Conservation (phyloP, 192 early-diverging fungal genomes). For the Chytriomyces confervae region DNA sequence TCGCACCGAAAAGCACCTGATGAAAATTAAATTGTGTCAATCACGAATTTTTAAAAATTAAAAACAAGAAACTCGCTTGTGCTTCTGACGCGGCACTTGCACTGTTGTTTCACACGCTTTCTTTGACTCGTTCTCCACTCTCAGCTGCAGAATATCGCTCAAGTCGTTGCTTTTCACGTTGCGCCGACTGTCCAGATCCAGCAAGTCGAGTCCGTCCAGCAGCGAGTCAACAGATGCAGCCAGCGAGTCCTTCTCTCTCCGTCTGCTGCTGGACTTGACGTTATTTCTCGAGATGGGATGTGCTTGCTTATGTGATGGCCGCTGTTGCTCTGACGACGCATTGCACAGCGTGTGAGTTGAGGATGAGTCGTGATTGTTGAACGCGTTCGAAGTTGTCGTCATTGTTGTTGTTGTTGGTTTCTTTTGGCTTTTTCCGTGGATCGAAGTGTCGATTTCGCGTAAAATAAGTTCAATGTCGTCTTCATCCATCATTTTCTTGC, state of each 20-base stretch:
- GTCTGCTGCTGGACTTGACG: neutral
- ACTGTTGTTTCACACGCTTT: neutral
- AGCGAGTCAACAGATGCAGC: neutral
- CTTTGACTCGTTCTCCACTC: neutral
- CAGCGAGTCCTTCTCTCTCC: neutral
- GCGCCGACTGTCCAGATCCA: too few relatives aligned
- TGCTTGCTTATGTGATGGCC: neutral
- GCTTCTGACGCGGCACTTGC: neutral
- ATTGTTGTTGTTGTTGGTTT: neutral
- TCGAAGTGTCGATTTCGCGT: neutral
- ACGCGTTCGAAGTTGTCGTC: neutral
- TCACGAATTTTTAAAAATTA: too few relatives aligned
- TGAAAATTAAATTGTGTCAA: neutral
- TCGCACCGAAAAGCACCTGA: neutral
- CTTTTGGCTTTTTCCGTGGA: neutral
- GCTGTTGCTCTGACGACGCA: neutral
- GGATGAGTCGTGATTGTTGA: neutral
- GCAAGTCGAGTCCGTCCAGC: neutral
- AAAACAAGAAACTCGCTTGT: neutral
- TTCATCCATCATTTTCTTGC: neutral
- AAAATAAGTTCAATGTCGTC: neutral
- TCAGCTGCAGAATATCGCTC: too few relatives aligned
- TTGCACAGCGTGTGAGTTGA: neutral
- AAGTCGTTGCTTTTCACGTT: too few relatives aligned
- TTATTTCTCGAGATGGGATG: neutral